Conservation (phyloP, 345 rosid genomes). For the Arabidopsis arenosa region DNA sequence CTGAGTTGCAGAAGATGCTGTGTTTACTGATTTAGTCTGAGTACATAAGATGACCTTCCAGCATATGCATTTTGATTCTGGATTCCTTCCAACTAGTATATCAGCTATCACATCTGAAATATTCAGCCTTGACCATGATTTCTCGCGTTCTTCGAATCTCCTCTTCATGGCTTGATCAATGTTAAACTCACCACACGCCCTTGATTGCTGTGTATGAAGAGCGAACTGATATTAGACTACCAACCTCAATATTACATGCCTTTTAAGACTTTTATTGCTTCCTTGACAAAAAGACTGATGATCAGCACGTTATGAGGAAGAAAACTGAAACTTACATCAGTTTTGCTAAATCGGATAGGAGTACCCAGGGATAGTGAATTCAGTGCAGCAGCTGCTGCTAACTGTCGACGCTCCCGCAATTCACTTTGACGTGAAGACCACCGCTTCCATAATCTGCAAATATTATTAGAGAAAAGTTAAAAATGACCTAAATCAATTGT, state of each 20-base stretch:
- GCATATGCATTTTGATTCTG: slow-evolving; percentile 68
- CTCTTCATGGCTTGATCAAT: slow-evolving; percentile 69
- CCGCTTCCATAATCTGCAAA: slow-evolving; percentile 83
- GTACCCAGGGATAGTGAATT: slow-evolving; percentile 78
- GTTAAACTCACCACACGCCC: slow-evolving; percentile 55
- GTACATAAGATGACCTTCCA: slow-evolving; percentile 81
- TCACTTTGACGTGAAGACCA: slow-evolving; percentile 63
- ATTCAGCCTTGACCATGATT: slow-evolving; percentile 85
- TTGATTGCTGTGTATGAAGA: slow-evolving; percentile 53
- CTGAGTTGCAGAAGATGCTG: slow-evolving; percentile 39
- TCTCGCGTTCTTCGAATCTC: slow-evolving; percentile 65
- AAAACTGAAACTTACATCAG: slow-evolving; percentile 57
- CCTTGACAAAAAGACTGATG: slow-evolving; percentile 13
- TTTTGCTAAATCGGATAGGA: slow-evolving; percentile 57
- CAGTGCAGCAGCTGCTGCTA: slow-evolving; percentile 74
- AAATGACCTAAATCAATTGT: slow-evolving; percentile 7
- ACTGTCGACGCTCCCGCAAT: slow-evolving; percentile 67
- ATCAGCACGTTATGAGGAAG: slow-evolving; percentile 6
- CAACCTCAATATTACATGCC: slow-evolving; percentile 28
- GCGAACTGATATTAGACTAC: slow-evolving; percentile 35
- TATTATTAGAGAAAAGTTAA: slow-evolving; percentile 26
- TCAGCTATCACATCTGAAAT: slow-evolving; percentile 70
- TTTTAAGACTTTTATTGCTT: slow-evolving; percentile 12
- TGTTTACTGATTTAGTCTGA: slow-evolving; percentile 48
- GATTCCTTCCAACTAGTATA: slow-evolving; percentile 60